Conservation (phyloP, 2,329 filamentous ascomycete genomes). For the Fusarium incarnatum region DNA sequence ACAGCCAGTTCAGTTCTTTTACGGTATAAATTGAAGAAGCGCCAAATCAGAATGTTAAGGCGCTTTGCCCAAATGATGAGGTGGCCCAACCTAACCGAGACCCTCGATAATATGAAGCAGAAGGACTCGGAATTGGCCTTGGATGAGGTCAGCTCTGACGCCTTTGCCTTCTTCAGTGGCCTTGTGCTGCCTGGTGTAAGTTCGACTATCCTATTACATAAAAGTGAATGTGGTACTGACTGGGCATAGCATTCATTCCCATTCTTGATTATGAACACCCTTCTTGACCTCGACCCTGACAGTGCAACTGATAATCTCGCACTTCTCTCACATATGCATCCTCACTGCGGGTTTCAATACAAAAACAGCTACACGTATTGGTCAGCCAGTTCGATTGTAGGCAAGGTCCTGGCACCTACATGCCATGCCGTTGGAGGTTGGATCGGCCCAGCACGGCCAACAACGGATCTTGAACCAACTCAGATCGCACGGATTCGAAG, state of each 20-base stretch:
- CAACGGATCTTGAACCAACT: slow-evolving; percentile 72
- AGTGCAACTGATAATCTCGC: slow-evolving; percentile 73
- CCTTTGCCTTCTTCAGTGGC: slow-evolving; percentile 82
- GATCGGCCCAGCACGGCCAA: slow-evolving; percentile 78
- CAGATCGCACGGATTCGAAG: slow-evolving; percentile 78
- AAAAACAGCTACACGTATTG: slow-evolving; percentile 80
- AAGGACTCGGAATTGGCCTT: slow-evolving; percentile 68
- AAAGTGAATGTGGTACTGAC: slow-evolving; percentile 17
- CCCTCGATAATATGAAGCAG: slow-evolving; percentile 71
- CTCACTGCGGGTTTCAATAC: slow-evolving; percentile 80
- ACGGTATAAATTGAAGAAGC: slow-evolving; percentile 72
- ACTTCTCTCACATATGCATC: slow-evolving; percentile 74
- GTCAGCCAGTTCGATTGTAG: slow-evolving; percentile 77
- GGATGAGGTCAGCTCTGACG: slow-evolving; percentile 73
- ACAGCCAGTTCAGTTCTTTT: slow-evolving; percentile 62
- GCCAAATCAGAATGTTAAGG: slow-evolving; percentile 75
- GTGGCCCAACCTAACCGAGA: slow-evolving; percentile 78
- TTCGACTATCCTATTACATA: slow-evolving; percentile 4
- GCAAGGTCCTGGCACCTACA: slow-evolving; percentile 79
- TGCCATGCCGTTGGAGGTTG: slow-evolving; percentile 78
- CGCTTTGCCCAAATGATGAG: slow-evolving; percentile 79
- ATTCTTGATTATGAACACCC: slow-evolving; percentile 81
- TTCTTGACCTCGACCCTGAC: slow-evolving; percentile 80
- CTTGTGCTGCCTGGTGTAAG: slow-evolving; percentile 76
- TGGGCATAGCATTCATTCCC: slow-evolving; percentile 68